Conservation (phyloP, 306 rosid genomes). For the Glycine soja region DNA sequence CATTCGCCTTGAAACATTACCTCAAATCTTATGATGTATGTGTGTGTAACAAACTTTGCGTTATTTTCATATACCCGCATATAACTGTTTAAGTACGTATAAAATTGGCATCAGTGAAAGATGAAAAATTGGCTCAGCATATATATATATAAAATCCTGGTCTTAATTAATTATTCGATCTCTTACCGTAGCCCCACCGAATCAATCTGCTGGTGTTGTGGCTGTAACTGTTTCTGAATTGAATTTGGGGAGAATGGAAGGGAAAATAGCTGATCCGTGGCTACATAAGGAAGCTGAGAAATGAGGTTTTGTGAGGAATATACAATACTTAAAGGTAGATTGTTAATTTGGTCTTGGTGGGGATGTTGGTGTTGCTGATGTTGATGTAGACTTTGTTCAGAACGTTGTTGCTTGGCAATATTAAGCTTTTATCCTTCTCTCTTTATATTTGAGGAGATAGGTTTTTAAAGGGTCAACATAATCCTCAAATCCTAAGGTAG, state of each 20-base stretch:
- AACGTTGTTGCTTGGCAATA: constrained; percentile 59
- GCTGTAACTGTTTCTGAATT: constrained; percentile 63
- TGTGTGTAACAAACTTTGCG: neutral
- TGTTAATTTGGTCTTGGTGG: constrained; percentile 43
- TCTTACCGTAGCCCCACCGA: constrained; percentile 56
- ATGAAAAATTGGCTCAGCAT: no score
- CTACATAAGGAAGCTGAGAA: constrained; percentile 52
- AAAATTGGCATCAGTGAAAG: neutral
- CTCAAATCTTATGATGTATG: neutral
- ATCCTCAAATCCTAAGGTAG: constrained; percentile 69
- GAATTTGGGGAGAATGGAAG: constrained; percentile 61
- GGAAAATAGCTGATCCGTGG: constrained; percentile 60
- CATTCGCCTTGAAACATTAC: neutral
- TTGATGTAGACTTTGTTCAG: constrained; percentile 45
- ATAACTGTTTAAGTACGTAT: neutral
- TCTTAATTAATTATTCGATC: neutral
- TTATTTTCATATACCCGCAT: constrained; percentile 33
- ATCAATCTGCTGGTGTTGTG: constrained; percentile 55
- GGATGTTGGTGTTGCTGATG: constrained; percentile 35
- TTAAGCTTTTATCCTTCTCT: constrained; percentile 68
- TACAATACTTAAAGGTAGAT: constrained; percentile 43
- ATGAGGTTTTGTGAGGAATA: constrained; percentile 56
- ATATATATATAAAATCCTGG: neutral
- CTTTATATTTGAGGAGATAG: constrained; percentile 69
- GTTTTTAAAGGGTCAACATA: constrained; percentile 60